A percentile compares a stretch with the other conserved stretches of the same genome.
phyloP scores from a whole-genome alignment of 768 basidiomycete species.

The Neoboletus brunneissimus region DNA sequence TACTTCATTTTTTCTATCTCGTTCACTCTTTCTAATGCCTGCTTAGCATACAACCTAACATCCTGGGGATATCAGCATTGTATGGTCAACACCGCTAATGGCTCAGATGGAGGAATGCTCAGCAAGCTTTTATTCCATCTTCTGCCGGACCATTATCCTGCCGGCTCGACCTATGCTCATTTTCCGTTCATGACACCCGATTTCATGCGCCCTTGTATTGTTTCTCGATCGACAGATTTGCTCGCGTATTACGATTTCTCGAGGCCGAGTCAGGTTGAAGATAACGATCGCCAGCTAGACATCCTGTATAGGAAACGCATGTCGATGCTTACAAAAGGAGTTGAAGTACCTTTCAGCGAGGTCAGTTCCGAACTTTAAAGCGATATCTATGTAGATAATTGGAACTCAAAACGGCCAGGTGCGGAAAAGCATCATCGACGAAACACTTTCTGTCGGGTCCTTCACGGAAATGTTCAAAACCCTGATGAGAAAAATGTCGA shows the following conservation, averaged over 20 bases:
- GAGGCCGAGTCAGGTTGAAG: slow-evolving; percentile 37
- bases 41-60: slow-evolving; percentile 68
- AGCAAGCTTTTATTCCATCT: slow-evolving; percentile 70
- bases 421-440: slow-evolving; percentile 12
- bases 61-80: slow-evolving; percentile 78
- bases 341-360: neutral
- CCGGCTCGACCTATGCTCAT: slow-evolving; percentile 64
- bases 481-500: slow-evolving; percentile 15
- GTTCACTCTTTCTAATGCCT: slow-evolving; percentile 1
- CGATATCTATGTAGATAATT: neutral
- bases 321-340: slow-evolving; percentile 13
- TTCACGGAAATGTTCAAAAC: slow-evolving; percentile 10
- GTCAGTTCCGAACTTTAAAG: slow-evolving; percentile 4
- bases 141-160: slow-evolving; percentile 66
- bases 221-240: slow-evolving; percentile 27
- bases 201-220: slow-evolving; percentile 43
- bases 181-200: slow-evolving; percentile 77
- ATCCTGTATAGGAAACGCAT: slow-evolving; percentile 18
- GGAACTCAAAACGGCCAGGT: slow-evolving; percentile 3
- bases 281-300: neutral
- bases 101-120: slow-evolving; percentile 74
- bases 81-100: slow-evolving; percentile 58
- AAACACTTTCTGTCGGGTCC: slow-evolving; percentile 6
- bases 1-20: slow-evolving; percentile 2
- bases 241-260: slow-evolving; percentile 56